phyloP scores from a whole-genome alignment of 2,329 filamentous ascomycete species.

The Dactylellina drechsleri region DNA sequence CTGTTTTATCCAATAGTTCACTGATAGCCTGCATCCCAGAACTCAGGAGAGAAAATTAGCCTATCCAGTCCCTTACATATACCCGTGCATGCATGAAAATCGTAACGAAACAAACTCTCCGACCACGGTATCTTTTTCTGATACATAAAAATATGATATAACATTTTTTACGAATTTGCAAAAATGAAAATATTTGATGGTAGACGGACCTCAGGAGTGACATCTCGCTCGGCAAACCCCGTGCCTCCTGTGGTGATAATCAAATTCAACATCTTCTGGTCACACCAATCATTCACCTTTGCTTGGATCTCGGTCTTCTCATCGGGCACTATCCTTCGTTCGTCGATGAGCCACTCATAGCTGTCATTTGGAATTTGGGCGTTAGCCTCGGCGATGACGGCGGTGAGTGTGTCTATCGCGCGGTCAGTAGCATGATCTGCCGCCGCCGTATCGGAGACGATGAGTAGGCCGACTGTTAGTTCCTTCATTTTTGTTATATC shows the following conservation, averaged over 20 bases:
- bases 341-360: conserved; percentile 72
- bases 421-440: conserved; percentile 80
- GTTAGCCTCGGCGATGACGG: conserved; percentile 71
- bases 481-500: conserved; percentile 55
- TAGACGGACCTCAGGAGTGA: conserved; percentile 80
- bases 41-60: conserved; percentile 6
- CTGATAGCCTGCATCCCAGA: conserved; percentile 85
- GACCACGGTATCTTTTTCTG: no score
- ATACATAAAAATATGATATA: no score
- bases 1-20: conserved; percentile 82
- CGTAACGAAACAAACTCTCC: background rate
- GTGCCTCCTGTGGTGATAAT: conserved; percentile 92
- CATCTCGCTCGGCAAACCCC: conserved; percentile 85
- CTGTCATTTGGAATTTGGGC: conserved; percentile 16
- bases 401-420: conserved; percentile 75
- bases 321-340: conserved; percentile 82
- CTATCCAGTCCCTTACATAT: background rate
- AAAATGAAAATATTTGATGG: background rate
- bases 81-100: background rate
- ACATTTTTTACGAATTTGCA: no score
- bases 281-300: conserved; percentile 77
- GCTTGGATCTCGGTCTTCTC: conserved; percentile 78
- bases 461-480: conserved; percentile 79
- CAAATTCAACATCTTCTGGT: conserved; percentile 75
- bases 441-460: conserved; percentile 90